phyloP scores from a whole-genome alignment of 164 flowering plant genomes.

The Stephania japonica region DNA sequence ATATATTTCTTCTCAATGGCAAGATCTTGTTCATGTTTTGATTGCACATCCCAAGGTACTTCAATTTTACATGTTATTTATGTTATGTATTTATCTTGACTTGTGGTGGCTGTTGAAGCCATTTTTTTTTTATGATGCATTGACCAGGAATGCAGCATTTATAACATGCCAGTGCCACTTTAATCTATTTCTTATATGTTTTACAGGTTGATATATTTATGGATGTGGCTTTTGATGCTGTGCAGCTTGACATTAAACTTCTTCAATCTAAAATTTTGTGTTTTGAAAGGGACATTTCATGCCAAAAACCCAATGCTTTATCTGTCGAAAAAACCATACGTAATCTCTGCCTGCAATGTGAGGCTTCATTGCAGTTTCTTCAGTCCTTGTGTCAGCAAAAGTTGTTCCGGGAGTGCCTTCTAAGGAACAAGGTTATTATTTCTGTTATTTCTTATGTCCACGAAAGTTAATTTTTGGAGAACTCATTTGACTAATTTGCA shows the following conservation, averaged over 20 bases:
- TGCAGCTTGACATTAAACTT: constrained; percentile 41
- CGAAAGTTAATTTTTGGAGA: background rate
- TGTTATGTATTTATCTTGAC: background rate
- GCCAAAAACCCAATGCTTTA: constrained; percentile 21
- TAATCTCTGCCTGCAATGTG: constrained; percentile 76
- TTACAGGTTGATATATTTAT: constrained; percentile 79
- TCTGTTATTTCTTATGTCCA: background rate
- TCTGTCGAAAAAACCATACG: constrained; percentile 37
- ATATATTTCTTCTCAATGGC: constrained; percentile 77
- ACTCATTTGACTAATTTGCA: background rate
- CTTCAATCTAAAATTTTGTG: constrained; percentile 50
- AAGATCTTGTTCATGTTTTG: constrained; percentile 70
- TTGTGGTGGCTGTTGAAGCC: background rate
- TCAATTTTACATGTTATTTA: background rate
- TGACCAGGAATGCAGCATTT: background rate
- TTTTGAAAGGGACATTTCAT: constrained; percentile 23
- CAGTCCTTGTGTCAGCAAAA: constrained; percentile 79
- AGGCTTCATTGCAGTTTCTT: constrained; percentile 83
- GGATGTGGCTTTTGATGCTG: constrained; percentile 76
- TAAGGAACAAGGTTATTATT: constrained; percentile 66
- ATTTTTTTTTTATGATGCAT: background rate
- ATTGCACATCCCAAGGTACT: constrained; percentile 83
- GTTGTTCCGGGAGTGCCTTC: constrained; percentile 71
- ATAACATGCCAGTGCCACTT: background rate
- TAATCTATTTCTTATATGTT: background rate